Percentiles rank a stretch among this genome's conserved stretches.
These are phyloP conservation scores for Ensete ventricosum DNA, from an alignment of 176 grass and related monocot genomes.

Conservation along the genomic window DNA sequence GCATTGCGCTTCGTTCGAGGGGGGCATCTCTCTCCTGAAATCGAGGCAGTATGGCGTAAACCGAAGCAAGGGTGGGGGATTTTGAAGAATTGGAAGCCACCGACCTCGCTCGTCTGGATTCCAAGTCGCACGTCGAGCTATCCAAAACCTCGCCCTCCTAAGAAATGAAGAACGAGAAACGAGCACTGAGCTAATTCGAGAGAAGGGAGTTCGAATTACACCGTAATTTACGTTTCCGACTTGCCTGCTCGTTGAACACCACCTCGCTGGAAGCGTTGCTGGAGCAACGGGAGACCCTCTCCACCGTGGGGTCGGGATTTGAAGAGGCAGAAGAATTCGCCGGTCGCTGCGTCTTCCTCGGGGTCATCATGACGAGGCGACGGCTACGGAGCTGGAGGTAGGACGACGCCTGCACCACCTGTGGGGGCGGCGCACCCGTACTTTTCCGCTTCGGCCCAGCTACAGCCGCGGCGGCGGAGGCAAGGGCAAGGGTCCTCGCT, in stretches of 20 bases:
- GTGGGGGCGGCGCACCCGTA: neutral
- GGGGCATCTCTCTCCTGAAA: constrained; percentile 8
- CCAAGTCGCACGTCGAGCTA: neutral
- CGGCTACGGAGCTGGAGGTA: constrained; percentile 21
- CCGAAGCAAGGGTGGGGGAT: neutral
- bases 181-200: neutral
- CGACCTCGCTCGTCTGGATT: constrained; percentile 5
- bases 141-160: constrained; percentile 6
- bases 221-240: neutral
- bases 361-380: constrained; percentile 9
- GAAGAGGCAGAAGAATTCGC: neutral
- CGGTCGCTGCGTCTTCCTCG: neutral
- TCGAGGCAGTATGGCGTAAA: neutral
- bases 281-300: constrained; percentile 2
- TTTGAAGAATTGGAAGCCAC: neutral
- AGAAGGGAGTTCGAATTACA: neutral
- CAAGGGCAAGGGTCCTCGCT: constrained; percentile 6
- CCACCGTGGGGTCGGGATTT: neutral
- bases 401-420: neutral
- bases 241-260: neutral
- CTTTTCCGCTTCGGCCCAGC: neutral
- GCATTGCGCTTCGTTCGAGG: neutral
- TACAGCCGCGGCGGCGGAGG: neutral
- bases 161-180: neutral
- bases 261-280: constrained; percentile 10